Evolutionary conservation across 2,329 filamentous ascomycete species (phyloP).

Genomic region (Arthrobotrys musiformis): DNA sequence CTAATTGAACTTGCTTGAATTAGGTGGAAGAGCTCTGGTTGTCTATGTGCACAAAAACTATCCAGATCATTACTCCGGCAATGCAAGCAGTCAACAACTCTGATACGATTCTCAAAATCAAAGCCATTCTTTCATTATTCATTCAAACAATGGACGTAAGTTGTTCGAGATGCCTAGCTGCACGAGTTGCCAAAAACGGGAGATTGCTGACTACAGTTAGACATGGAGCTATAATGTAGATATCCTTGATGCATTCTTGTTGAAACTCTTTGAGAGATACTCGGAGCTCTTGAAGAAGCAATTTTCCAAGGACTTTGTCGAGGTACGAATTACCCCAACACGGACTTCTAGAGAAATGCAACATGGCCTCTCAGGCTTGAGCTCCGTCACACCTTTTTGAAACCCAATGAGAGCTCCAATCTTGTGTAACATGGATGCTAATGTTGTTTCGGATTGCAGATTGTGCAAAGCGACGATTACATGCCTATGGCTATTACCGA

Average conservation of each 20-base stretch:
- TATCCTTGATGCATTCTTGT: conserved; percentile 81
- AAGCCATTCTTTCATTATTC: conserved; percentile 90
- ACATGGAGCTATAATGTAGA: conserved; percentile 89
- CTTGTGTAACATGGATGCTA: conserved; percentile 48
- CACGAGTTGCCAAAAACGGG: not conserved
- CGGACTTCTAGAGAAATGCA: conserved; percentile 11
- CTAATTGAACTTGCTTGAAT: conserved; percentile 29
- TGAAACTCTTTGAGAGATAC: conserved; percentile 94
- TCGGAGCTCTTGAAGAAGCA: conserved; percentile 87
- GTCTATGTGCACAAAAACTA: conserved; percentile 91
- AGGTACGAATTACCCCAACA: conserved; percentile 67
- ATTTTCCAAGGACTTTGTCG: conserved; percentile 95
- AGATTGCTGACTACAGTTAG: conserved; percentile 64
- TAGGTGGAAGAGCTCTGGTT: conserved; percentile 98
- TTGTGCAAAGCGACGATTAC: conserved; percentile 92
- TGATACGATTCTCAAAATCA: conserved; percentile 91
- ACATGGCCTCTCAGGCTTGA: conserved; percentile 32
- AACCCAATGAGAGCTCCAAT: conserved; percentile 12
- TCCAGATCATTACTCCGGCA: conserved; percentile 81
- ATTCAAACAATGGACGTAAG: conserved; percentile 96
- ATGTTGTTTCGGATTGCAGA: conserved; percentile 62
- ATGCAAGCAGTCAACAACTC: conserved; percentile 84
- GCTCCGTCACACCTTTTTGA: conserved; percentile 28
- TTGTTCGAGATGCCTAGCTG: conserved; percentile 3
- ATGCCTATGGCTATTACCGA: conserved; percentile 99